Conservation (phyloP, 2,329 filamentous ascomycete genomes). For the Ceratocystis cubensis region DNA sequence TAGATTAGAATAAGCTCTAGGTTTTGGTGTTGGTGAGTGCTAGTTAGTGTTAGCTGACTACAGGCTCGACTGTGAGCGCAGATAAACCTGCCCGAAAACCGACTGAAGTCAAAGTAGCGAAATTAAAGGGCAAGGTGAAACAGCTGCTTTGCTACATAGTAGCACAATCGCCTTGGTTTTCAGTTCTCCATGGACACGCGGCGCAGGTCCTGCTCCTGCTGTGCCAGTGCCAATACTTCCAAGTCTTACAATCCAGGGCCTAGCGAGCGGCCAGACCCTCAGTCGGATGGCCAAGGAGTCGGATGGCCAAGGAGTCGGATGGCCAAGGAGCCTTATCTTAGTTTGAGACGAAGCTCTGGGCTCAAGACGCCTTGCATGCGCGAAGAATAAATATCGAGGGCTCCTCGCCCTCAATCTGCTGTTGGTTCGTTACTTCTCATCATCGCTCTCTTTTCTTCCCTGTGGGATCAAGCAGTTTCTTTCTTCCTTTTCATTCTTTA, state of each 20-base stretch:
- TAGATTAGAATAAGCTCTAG: too few species aligned
- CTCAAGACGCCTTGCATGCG: not conserved
- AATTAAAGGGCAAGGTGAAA: not conserved
- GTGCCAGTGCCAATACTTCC: too few species aligned
- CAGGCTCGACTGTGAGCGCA: not conserved
- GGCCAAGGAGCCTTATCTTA: too few species aligned
- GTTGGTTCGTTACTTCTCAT: not conserved
- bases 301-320: too few species aligned
- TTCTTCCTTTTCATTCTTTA: not conserved
- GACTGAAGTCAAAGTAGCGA: not conserved
- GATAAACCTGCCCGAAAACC: not conserved
- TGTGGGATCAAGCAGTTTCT: not conserved
- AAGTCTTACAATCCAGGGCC: too few species aligned
- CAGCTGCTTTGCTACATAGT: not conserved
- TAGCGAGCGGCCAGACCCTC: too few species aligned
- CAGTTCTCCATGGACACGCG: too few species aligned
- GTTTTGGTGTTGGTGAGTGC: too few species aligned
- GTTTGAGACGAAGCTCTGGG: too few species aligned
- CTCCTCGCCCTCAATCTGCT: not conserved
- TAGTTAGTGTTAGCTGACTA: not conserved
- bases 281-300: too few species aligned
- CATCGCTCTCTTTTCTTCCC: not conserved
- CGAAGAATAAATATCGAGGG: conserved; percentile 5
- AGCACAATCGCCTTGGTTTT: not conserved
- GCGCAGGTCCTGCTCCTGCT: too few species aligned